These are phyloP conservation scores for Coemansia sp. DNA, from an alignment of 192 early-diverging fungal species.

Conservation along the genomic window DNA sequence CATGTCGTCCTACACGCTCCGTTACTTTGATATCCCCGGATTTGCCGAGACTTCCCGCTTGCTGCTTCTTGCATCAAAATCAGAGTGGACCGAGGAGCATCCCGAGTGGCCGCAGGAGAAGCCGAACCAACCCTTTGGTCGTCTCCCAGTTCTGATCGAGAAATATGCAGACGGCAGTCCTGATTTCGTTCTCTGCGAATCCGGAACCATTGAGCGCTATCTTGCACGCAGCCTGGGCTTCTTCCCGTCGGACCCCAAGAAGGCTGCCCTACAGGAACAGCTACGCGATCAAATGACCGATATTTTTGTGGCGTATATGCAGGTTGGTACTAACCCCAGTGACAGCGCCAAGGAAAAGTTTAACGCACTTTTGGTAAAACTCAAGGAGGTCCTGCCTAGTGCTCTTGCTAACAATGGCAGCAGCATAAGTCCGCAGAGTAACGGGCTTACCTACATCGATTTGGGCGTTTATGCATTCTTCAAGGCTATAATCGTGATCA, in stretches of 20 bases:
- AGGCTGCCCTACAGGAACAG: slow-evolving; percentile 35
- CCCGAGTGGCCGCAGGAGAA: slow-evolving; percentile 57
- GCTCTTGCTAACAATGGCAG: slow-evolving; percentile 56
- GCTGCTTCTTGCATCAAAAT: slow-evolving; percentile 46
- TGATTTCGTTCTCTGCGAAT: slow-evolving; percentile 41
- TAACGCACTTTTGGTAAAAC: slow-evolving; percentile 19
- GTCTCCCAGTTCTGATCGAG: slow-evolving; percentile 56
- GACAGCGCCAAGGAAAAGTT: slow-evolving; percentile 15
- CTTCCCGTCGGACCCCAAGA: slow-evolving; percentile 29
- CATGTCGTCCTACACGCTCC: slow-evolving; percentile 13
- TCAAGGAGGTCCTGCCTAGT: slow-evolving; percentile 38
- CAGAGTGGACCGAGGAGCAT: slow-evolving; percentile 45
- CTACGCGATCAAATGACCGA: too few species aligned
- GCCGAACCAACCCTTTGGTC: slow-evolving; percentile 48
- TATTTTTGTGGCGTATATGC: too few species aligned
- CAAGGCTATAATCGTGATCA: slow-evolving; percentile 14
- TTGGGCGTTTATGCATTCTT: slow-evolving; percentile 24
- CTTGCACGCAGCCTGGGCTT: slow-evolving; percentile 52
- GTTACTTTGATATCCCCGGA: slow-evolving; percentile 30
- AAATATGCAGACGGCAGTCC: slow-evolving; percentile 23
- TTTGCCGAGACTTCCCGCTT: slow-evolving; percentile 26
- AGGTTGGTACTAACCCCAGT: background rate
- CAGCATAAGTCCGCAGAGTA: slow-evolving; percentile 57
- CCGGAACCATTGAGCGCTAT: slow-evolving; percentile 58
- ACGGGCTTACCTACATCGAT: slow-evolving; percentile 50